A percentile compares a stretch with the other conserved stretches of the same genome.
Evolutionary conservation across 2,329 filamentous ascomycete species (phyloP).

Genomic region (Sporothrix dimorphospora): DNA sequence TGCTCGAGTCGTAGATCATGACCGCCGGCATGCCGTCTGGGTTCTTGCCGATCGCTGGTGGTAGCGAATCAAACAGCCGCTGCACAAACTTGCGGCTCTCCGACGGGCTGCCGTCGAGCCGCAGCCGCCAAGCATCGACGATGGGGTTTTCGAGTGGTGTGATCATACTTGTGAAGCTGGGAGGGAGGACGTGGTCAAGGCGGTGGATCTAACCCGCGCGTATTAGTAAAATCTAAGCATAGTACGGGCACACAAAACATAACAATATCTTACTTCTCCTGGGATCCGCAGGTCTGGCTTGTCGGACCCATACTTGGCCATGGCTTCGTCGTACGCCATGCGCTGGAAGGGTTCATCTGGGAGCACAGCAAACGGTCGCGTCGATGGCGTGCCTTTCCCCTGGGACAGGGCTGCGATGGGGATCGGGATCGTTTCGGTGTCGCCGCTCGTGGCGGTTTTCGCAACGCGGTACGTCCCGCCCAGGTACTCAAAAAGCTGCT

Average conservation of each 20-base stretch:
- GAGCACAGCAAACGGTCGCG: constrained; percentile 35
- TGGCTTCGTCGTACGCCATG: constrained; percentile 75
- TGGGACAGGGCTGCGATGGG: background rate
- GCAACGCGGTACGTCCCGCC: constrained; percentile 45
- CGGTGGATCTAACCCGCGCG: constrained; percentile 57
- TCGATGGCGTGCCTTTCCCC: background rate
- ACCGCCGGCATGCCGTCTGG: constrained; percentile 78
- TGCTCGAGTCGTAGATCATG: constrained; percentile 72
- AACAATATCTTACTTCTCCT: constrained; percentile 50
- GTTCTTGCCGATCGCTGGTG: constrained; percentile 65
- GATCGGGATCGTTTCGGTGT: constrained; percentile 32
- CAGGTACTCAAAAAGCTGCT: constrained; percentile 56
- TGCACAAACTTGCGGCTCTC: constrained; percentile 61
- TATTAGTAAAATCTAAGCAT: background rate
- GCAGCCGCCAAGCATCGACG: constrained; percentile 75
- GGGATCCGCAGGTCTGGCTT: constrained; percentile 87
- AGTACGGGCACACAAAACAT: background rate
- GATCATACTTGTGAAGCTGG: constrained; percentile 74
- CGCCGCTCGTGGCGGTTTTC: constrained; percentile 37
- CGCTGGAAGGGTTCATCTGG: constrained; percentile 52
- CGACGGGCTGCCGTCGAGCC: constrained; percentile 55
- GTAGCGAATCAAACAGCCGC: constrained; percentile 69
- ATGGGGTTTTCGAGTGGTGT: constrained; percentile 67
- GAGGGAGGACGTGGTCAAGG: constrained; percentile 65
- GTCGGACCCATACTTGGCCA: constrained; percentile 81